Evolutionary conservation across 441 rosid species (phyloP).

Genomic region (Erodium trifolium): DNA sequence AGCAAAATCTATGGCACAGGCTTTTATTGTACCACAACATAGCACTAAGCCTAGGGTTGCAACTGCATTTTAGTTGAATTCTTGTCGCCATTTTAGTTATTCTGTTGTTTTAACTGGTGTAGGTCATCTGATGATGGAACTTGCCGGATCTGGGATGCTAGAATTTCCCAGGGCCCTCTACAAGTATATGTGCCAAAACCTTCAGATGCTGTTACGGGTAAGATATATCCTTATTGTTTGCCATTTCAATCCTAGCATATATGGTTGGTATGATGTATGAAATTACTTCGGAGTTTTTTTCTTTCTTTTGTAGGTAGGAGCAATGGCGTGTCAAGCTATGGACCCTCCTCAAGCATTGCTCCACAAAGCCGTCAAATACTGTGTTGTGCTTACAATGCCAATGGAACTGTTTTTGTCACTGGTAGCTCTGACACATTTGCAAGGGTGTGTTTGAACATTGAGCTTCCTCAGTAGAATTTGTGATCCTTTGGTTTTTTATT

Average conservation of each 20-base stretch:
- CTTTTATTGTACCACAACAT: constrained; percentile 11
- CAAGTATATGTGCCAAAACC: constrained; percentile 83
- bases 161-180: constrained; percentile 53
- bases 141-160: constrained; percentile 99
- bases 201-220: constrained; percentile 55
- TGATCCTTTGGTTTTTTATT: constrained; percentile 4
- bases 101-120: constrained; percentile 25
- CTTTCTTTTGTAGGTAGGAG: constrained; percentile 45
- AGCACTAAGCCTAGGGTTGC: constrained; percentile 7
- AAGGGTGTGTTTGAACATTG: constrained; percentile 50
- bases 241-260: constrained; percentile 11
- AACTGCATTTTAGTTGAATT: constrained; percentile 14
- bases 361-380: constrained; percentile 72
- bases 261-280: not conserved
- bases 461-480: constrained; percentile 23
- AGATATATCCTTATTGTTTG: constrained; percentile 20
- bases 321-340: constrained; percentile 38
- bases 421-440: constrained; percentile 98
- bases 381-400: constrained; percentile 93
- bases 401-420: constrained; percentile 94
- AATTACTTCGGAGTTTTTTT: constrained; percentile 4
- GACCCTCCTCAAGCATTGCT: constrained; percentile 53
- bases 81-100: constrained; percentile 14
- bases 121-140: constrained; percentile 99
- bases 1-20: constrained; percentile 12